A percentile compares a stretch with the other conserved stretches of the same genome.
These are phyloP conservation scores for Ustilago nuda DNA, from an alignment of 1,284 basidiomycete genomes.

Conservation along the genomic window DNA sequence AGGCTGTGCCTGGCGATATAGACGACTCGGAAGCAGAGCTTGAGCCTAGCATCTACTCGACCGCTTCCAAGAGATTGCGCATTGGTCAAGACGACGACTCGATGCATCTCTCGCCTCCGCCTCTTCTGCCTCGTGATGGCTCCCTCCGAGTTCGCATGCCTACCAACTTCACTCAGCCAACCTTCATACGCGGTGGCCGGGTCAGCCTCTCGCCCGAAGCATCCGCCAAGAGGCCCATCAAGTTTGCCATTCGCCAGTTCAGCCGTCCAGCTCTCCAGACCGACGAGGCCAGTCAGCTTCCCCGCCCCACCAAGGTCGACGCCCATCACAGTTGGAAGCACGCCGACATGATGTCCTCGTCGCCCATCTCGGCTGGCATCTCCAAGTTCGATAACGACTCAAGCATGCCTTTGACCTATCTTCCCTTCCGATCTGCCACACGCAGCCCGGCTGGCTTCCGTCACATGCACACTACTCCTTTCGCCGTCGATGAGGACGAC, in stretches of 20 bases:
- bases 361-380: constrained; percentile 36
- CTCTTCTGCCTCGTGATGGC: constrained; percentile 48
- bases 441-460: constrained; percentile 16
- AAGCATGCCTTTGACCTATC: constrained; percentile 28
- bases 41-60: not conserved
- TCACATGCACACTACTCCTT: constrained; percentile 17
- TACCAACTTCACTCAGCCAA: constrained; percentile 44
- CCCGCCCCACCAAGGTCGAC: constrained; percentile 16
- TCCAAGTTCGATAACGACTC: constrained; percentile 35
- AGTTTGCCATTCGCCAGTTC: constrained; percentile 26
- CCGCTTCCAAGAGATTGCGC: constrained; percentile 27
- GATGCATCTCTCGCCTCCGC: constrained; percentile 46
- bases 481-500: constrained; percentile 18
- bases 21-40: constrained; percentile 43
- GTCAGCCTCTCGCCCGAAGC: constrained; percentile 51
- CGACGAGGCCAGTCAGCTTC: constrained; percentile 7
- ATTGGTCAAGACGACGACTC: constrained; percentile 21
- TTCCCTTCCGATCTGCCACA: constrained; percentile 23
- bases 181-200: constrained; percentile 48
- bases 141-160: constrained; percentile 37
- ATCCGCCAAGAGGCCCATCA: constrained; percentile 31
- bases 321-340: constrained; percentile 18
- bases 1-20: not conserved
- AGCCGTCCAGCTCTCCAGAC: constrained; percentile 9
- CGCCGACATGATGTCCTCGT: constrained; percentile 33